These are phyloP conservation scores for Penicillium occitanis DNA, from an alignment of 2,329 filamentous ascomycete species.

Conservation along the genomic window DNA sequence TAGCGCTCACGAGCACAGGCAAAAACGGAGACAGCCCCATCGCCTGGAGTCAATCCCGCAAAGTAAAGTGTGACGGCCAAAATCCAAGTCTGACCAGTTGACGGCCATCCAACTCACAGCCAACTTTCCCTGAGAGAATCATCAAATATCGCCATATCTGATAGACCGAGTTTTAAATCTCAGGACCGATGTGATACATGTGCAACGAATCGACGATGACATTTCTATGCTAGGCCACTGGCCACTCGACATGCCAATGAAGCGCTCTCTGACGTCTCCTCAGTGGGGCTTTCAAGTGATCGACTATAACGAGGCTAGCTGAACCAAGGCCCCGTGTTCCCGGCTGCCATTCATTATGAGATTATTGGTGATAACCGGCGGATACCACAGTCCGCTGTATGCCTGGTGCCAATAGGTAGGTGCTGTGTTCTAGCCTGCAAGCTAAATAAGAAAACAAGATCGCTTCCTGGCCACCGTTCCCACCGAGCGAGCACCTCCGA, in stretches of 20 bases:
- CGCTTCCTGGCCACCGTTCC: conserved; percentile 1
- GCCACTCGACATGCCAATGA: conserved; percentile 10
- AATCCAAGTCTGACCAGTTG: not conserved
- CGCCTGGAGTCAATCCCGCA: not conserved
- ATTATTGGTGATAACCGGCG: conserved; percentile 1
- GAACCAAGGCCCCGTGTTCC: conserved; percentile 7
- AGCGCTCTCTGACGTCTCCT: not conserved
- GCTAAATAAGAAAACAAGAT: conserved; percentile 19
- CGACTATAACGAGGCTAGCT: conserved; percentile 21
- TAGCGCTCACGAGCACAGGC: not conserved
- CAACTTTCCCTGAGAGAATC: not conserved
- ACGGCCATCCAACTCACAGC: not conserved
- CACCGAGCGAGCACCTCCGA: conserved; percentile 20
- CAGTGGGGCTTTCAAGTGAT: conserved; percentile 18
- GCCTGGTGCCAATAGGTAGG: not conserved
- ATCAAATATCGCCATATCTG: not conserved
- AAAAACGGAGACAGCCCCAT: not conserved
- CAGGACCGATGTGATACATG: not conserved
- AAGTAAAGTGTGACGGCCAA: not conserved
- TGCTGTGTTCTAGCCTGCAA: not conserved
- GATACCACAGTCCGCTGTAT: not conserved
- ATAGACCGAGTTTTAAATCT: not conserved
- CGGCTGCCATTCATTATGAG: not conserved
- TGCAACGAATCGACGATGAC: not conserved
- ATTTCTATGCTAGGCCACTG: not conserved